Evolutionary conservation across 768 basidiomycete genomes (phyloP), one percentile per base, ranked within the genome.

Genomic region (Clitopilus hobsonii): DNA sequence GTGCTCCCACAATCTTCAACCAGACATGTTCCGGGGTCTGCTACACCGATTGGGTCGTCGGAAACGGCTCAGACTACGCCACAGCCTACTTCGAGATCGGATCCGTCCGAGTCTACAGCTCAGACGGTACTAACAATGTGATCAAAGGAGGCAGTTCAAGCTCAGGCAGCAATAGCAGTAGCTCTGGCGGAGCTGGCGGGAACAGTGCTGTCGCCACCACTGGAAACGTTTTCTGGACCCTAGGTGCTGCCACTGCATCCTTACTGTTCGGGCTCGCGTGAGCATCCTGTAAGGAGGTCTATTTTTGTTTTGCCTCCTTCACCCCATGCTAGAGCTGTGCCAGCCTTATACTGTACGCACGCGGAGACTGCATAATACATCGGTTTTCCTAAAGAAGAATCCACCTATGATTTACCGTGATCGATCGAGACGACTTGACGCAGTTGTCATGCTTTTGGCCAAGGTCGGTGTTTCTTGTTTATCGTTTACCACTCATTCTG

Each of bases 61-160:
- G 85, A 6, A 65, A 81, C 54, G 78, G 82, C 2, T 77, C 82
- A 16, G 78, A 76, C 60, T 90, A 84, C 67, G 75, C 81, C 64
- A 76, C 73, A 27, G 86, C 86, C 0, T 88, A 84, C 71, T 93
- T 90, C 60, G 89, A 91, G 64, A 77, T 92, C 52, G 74, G 78
- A 13, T 83, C 76, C 25, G 73, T 89, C 56, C 75, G 77, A 47
- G 70, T 85, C 13, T 85, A 71, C 60, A 70, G 77, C 52, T 57
- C 66, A 3, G 53, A 57, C 20, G 71, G 70, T 24, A 64, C 64
- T 11, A 70, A 58, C 57, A 69, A 64, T 32, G 51, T 68, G 20
- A 50, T 64, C 41, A 38, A 22, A 1, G 55, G 52, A 41, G 41
- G 18, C 22, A 23, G n/a, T 20, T 18, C 18, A 18, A 18, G 41